Conservation (phyloP, 2,329 filamentous ascomycete genomes). For the Diaporthe ilicicola region DNA sequence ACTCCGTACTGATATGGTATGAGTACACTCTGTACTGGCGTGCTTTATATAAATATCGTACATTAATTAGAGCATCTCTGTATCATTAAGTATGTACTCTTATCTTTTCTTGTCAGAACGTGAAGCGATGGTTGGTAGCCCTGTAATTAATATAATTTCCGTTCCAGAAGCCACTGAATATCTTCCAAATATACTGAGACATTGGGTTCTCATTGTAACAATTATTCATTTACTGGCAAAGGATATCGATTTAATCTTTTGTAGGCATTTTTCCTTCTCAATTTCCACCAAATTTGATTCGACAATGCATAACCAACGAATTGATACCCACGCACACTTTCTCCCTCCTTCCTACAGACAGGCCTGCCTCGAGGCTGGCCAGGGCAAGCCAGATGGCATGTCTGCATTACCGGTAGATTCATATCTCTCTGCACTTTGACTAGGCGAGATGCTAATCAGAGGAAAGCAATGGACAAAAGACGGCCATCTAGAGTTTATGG, state of each 20-base stretch:
- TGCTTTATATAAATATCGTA: not conserved
- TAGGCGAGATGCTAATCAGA: not conserved
- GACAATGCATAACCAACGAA: conserved; percentile 31
- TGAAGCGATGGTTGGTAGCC: too few species aligned
- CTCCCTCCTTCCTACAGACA: conserved; percentile 52
- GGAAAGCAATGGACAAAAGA: conserved; percentile 52
- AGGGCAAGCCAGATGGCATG: conserved; percentile 58
- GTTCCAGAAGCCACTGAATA: too few species aligned
- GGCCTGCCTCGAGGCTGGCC: conserved; percentile 49
- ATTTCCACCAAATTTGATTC: not conserved
- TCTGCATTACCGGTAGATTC: conserved; percentile 49
- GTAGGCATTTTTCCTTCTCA: not conserved
- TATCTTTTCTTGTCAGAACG: too few species aligned
- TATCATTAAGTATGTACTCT: too few species aligned
- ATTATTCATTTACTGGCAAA: not conserved
- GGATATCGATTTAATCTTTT: not conserved
- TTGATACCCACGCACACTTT: conserved; percentile 59
- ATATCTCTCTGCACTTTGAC: not conserved
- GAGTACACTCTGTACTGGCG: not conserved
- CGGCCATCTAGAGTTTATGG: conserved; percentile 60
- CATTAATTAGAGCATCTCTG: too few species aligned
- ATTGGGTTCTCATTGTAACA: not conserved
- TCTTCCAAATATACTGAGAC: too few species aligned
- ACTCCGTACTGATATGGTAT: too few species aligned
- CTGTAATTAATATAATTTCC: too few species aligned